Conservation (phyloP, 352 stramenopile species). For the Phytophthora meadii region DNA sequence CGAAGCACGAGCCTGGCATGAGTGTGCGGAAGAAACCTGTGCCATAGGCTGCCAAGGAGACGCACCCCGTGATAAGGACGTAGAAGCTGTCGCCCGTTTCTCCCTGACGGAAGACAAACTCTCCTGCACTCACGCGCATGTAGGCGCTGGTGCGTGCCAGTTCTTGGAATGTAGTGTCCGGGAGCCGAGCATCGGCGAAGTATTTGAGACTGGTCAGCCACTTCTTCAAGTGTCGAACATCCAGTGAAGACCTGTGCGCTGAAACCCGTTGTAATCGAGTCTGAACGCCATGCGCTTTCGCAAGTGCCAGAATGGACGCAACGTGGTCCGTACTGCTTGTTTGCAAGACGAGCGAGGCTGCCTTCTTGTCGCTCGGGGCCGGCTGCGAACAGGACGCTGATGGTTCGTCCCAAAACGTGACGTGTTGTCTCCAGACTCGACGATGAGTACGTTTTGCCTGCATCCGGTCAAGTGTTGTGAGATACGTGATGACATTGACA, state of each 20-base stretch:
- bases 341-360: conserved; percentile 48
- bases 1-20: conserved; percentile 69
- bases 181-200: conserved; percentile 64
- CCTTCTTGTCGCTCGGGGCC: conserved; percentile 6
- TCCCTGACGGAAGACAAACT: conserved; percentile 78
- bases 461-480: conserved; percentile 59
- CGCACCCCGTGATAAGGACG: conserved; percentile 69
- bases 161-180: conserved; percentile 58
- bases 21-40: conserved; percentile 77
- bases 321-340: conserved; percentile 48
- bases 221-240: conserved; percentile 67
- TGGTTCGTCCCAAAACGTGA: conserved; percentile 50
- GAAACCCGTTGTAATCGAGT: conserved; percentile 46
- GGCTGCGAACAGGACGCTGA: conserved; percentile 6
- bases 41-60: conserved; percentile 70
- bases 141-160: conserved; percentile 59
- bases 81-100: conserved; percentile 78
- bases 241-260: conserved; percentile 42
- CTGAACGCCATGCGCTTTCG: conserved; percentile 39
- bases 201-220: conserved; percentile 75
- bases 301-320: conserved; percentile 44
- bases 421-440: conserved; percentile 54
- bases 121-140: conserved; percentile 45
- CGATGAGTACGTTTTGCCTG: conserved; percentile 51
- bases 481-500: conserved; percentile 60